Percentiles rank a stretch among this genome's conserved stretches.
These are phyloP conservation scores for Colletotrichum lentis DNA, from an alignment of 2,329 filamentous ascomycete genomes.

Conservation along the genomic window DNA sequence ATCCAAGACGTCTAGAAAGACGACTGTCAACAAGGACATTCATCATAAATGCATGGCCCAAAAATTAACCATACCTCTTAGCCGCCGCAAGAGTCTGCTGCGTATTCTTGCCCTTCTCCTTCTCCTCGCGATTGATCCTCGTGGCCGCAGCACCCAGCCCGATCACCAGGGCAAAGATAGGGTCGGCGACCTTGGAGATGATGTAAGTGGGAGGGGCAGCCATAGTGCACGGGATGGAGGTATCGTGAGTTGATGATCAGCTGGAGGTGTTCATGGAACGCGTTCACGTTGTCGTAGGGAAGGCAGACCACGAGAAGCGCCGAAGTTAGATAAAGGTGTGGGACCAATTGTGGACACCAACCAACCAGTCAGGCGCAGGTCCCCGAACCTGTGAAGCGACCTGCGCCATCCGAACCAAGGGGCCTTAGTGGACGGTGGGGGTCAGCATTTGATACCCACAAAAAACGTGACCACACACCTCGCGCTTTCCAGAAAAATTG, in stretches of 20 bases:
- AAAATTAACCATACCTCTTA: constrained; percentile 51
- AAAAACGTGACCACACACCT: constrained; percentile 16
- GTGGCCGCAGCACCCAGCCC: constrained; percentile 63
- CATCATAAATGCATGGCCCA: not conserved
- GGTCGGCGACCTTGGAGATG: constrained; percentile 66
- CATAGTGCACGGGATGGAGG: constrained; percentile 49
- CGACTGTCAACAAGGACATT: not conserved
- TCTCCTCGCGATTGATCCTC: constrained; percentile 68
- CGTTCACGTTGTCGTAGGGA: not conserved
- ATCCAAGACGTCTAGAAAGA: constrained; percentile 40
- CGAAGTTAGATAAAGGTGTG: not conserved
- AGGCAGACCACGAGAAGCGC: not conserved
- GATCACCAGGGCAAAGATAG: constrained; percentile 66
- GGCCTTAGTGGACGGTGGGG: constrained; percentile 5
- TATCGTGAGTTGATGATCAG: not conserved
- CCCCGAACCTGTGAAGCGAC: constrained; percentile 4
- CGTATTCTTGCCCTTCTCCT: constrained; percentile 63
- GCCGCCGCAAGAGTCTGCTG: constrained; percentile 59
- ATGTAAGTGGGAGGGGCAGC: constrained; percentile 63
- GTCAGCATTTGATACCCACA: not conserved
- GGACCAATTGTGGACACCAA: not conserved
- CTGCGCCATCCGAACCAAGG: not conserved
- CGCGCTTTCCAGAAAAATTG: not conserved
- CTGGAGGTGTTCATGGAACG: not conserved
- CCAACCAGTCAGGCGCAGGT: not conserved